A percentile compares a stretch with the other conserved stretches of the same genome.
phyloP scores from a whole-genome alignment of 2,329 filamentous ascomycete genomes.

The Amphichorda felina region DNA sequence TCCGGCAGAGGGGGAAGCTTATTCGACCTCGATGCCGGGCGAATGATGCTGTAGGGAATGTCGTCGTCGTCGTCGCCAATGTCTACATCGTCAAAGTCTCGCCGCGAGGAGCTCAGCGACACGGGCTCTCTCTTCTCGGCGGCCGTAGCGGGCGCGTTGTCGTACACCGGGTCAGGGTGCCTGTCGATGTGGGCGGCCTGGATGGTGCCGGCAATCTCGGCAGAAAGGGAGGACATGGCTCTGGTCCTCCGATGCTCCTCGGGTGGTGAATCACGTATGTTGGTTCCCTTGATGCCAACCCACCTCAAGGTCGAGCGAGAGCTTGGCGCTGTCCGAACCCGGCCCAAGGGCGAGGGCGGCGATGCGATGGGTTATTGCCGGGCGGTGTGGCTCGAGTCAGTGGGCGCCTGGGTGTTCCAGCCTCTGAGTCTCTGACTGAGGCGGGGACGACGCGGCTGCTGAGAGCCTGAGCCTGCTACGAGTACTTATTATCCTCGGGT shows the following conservation, averaged over 20 bases:
- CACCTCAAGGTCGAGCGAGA: background rate
- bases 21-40: conserved; percentile 32
- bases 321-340: background rate
- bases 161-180: conserved; percentile 58
- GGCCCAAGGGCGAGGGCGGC: no score
- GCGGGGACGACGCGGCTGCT: no score
- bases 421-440: no score
- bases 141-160: conserved; percentile 70
- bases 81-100: conserved; percentile 12
- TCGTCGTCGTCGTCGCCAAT: conserved; percentile 47
- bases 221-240: conserved; percentile 29
- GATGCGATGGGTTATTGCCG: conserved; percentile 11
- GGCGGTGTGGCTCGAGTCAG: conserved; percentile 10
- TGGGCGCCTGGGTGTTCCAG: no score
- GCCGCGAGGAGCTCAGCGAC: conserved; percentile 10
- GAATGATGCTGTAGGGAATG: conserved; percentile 55
- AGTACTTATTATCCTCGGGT: no score
- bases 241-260: no score
- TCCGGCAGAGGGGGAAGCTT: conserved; percentile 63
- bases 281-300: no score
- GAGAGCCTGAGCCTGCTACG: no score
- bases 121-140: conserved; percentile 41
- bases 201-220: conserved; percentile 65
- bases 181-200: conserved; percentile 71
- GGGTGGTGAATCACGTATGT: background rate